Evolutionary conservation across 768 basidiomycete species (phyloP).

Genomic region (Lenzites betulinus): DNA sequence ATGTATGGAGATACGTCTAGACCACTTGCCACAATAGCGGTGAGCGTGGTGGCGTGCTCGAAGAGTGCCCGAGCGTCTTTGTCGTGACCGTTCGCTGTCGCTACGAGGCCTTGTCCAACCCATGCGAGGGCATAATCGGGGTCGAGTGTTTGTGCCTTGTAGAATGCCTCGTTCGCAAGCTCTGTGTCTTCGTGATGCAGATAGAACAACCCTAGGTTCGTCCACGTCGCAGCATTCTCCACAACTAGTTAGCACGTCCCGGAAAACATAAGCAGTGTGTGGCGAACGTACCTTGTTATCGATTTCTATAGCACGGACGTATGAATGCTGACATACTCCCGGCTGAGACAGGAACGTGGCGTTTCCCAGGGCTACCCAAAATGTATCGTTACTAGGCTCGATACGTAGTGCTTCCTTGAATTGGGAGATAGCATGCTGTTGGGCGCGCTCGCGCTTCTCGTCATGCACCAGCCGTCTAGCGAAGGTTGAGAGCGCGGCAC

Average conservation of each 20-base stretch:
- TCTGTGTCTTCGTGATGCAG: constrained; percentile 76
- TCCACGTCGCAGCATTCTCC: constrained; percentile 79
- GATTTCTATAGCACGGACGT: constrained; percentile 84
- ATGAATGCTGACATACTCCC: constrained; percentile 86
- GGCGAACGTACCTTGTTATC: constrained; percentile 69
- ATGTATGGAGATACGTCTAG: neutral
- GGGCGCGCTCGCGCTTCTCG: constrained; percentile 36
- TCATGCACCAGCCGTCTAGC: constrained; percentile 33
- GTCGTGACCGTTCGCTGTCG: constrained; percentile 57
- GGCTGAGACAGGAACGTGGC: constrained; percentile 66
- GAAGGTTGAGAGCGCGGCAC: constrained; percentile 58
- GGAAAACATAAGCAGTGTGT: neutral
- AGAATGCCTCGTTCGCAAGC: constrained; percentile 83
- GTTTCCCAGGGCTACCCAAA: constrained; percentile 85
- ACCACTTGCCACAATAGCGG: constrained; percentile 56
- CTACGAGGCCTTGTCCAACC: constrained; percentile 85
- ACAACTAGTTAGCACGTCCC: neutral
- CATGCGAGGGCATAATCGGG: constrained; percentile 88
- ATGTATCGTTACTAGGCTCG: constrained; percentile 68
- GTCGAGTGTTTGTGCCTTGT: constrained; percentile 87
- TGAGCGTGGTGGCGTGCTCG: constrained; percentile 68
- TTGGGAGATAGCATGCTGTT: constrained; percentile 49
- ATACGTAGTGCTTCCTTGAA: constrained; percentile 73
- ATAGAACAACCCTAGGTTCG: constrained; percentile 86
- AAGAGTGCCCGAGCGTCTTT: constrained; percentile 68